A percentile compares a stretch with the other conserved stretches of the same genome.
Conservation (phyloP, 139 green algal genomes). For the Gonium pectorale region DNA sequence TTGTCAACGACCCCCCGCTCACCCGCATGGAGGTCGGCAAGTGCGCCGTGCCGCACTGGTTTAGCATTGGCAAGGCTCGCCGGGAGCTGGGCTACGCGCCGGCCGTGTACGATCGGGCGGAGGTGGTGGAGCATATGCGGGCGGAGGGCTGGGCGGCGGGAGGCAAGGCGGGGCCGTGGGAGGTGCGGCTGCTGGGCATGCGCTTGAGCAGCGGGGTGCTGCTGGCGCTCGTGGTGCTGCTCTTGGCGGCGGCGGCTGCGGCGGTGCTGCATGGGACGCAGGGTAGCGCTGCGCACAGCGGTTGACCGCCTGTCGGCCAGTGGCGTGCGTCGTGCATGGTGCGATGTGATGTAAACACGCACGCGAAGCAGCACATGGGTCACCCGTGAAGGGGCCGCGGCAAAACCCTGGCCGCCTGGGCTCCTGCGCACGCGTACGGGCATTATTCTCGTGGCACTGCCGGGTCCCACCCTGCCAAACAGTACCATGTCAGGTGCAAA, state of each 20-base stretch:
- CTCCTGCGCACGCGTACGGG: too few relatives aligned
- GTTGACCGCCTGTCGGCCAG: too few relatives aligned
- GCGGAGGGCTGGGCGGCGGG: constrained; percentile 17
- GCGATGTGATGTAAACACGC: too few relatives aligned
- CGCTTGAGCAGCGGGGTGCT: background rate
- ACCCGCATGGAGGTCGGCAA: constrained; percentile 44
- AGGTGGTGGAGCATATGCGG: constrained; percentile 14
- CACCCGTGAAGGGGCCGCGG: too few relatives aligned
- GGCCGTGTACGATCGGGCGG: background rate
- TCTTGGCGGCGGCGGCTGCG: background rate
- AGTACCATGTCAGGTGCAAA: too few relatives aligned
- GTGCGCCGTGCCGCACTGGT: constrained; percentile 39
- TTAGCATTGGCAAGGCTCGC: constrained; percentile 23
- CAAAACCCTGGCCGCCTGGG: too few relatives aligned
- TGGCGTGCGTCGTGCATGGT: too few relatives aligned
- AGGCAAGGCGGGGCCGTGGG: background rate
- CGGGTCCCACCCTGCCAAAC: too few relatives aligned
- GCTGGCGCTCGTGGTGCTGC: background rate
- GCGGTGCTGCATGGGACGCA: background rate
- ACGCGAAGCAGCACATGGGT: too few relatives aligned
- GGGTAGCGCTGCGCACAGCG: too few relatives aligned
- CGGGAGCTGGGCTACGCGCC: constrained; percentile 34
- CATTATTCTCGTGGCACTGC: too few relatives aligned
- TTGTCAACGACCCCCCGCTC: constrained; percentile 9
- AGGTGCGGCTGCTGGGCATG: background rate